Evolutionary conservation across 2,329 filamentous ascomycete species (phyloP), one percentile per base, ranked within the genome.

Genomic region (Sphaceloma murrayae): DNA sequence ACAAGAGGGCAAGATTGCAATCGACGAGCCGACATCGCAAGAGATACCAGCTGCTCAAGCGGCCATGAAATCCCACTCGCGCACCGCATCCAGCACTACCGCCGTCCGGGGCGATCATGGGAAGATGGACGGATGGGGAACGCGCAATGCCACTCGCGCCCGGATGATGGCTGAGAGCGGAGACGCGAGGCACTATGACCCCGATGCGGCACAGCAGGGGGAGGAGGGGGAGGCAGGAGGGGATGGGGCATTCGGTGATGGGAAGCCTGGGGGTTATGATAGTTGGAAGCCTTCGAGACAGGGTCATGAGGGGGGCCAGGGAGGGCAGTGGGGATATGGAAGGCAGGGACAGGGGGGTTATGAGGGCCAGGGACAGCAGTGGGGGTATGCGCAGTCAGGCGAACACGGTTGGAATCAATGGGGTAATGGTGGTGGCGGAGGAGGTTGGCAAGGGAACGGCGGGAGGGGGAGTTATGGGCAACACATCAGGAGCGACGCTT

Each of bases 51-150:
- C n/a, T n/a, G n/a, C n/a, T n/a, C n/a, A 29, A 40, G 24, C 22
- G 19, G 24, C 27, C 27, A 7, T 11, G 9, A 30, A 29, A 10
- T 29, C 36, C 3, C 36, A 40, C 24, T 40, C 36, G 9, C 36
- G 36, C 4, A 40, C 13, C 22, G 36, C 36, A 13, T 40, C 36
- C 22, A 29, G 22, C 16, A 9, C 30, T 2, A 40, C 36, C 24
- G 36, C 36, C 11, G 36, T 40, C 13, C 36, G 36, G n/a, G 36
- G 36, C 24, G 36, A 40, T 26, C 36, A 40, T 16, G 24, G 24
- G 7, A 40, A 40, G 17, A 40, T 26, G 14, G 36, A 40, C 24
- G 13, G n/a, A 22, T 26, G 22, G 19, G 36, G 19, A 16, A 27
- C 22, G 4, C 36, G 36, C 4, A 22, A 40, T 8, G 16, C 36